Conservation (phyloP, 768 basidiomycete genomes). For the Lactifluus hygrophoroides region DNA sequence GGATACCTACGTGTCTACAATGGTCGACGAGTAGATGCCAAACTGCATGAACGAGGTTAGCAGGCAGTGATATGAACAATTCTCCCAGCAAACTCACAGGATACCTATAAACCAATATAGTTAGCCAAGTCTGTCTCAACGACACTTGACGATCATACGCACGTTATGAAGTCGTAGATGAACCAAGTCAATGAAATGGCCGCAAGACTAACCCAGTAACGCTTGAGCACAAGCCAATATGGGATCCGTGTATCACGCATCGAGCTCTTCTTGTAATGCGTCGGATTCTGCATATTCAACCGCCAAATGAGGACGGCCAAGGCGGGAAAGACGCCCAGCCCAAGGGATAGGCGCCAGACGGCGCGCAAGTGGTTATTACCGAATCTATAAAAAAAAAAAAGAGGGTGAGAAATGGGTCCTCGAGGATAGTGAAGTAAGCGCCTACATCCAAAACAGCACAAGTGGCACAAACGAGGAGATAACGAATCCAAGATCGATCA, state of each 20-base stretch:
- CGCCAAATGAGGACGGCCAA: slow-evolving; percentile 81
- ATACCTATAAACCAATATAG: slow-evolving; percentile 35
- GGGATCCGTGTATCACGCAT: slow-evolving; percentile 73
- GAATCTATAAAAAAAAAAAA: slow-evolving; percentile 39
- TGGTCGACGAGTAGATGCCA: slow-evolving; percentile 71
- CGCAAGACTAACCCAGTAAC: slow-evolving; percentile 68
- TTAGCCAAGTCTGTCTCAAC: not conserved
- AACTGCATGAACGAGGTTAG: slow-evolving; percentile 39
- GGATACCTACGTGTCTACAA: slow-evolving; percentile 49
- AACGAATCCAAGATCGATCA: slow-evolving; percentile 85
- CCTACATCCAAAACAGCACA: slow-evolving; percentile 83
- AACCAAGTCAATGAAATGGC: slow-evolving; percentile 82
- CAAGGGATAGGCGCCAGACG: slow-evolving; percentile 82
- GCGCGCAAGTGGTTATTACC: slow-evolving; percentile 72
- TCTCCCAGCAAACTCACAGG: slow-evolving; percentile 37
- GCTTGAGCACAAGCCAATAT: slow-evolving; percentile 63
- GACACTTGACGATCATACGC: slow-evolving; percentile 23
- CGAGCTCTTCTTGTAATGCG: slow-evolving; percentile 61
- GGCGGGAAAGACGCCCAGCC: slow-evolving; percentile 77
- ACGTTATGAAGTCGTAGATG: slow-evolving; percentile 75
- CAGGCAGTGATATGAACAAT: not conserved
- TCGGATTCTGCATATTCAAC: slow-evolving; percentile 73
- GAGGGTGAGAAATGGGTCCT: not conserved
- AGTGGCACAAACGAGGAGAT: slow-evolving; percentile 74
- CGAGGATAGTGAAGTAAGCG: slow-evolving; percentile 9